Evolutionary conservation across 2,329 filamentous ascomycete genomes (phyloP), one percentile per base, ranked within the genome.

Genomic region (Ophiostoma piceae): DNA sequence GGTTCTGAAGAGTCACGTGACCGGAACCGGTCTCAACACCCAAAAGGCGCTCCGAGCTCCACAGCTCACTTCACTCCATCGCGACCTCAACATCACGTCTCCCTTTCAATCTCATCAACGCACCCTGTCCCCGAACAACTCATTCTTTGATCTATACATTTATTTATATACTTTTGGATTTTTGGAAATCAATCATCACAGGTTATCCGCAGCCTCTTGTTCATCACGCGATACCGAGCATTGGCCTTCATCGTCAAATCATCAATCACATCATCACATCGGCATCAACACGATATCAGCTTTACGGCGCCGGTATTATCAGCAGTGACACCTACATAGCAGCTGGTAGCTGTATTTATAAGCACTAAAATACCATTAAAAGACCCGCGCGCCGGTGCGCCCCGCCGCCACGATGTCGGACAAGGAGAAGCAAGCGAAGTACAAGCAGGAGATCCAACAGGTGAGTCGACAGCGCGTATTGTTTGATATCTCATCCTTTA

Each of bases 391-490:
- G n/a, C 62, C 62, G 62, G 35, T 35, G 62, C 26, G 62, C 62
- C 62, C 62, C 51, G 7, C 9, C 3, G 26, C 57, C 81, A 84
- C 77, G 70, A 94, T 92, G 90, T 85, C 88, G 74, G 91, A 95
- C 80, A 88, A 86, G 85, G 78, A 86, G 87, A 79, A 86, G 77
- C 80, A 84, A 72, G 87, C 85, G 76, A 98, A 97, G 80, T 99
- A 98, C 80, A 89, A 94, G 79, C 93, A 96, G 82, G 95, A 99
- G 85, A 99, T 99, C 82, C 95, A 97, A 81, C 94, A 96, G 90
- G 92, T 94, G 78, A 70, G 74, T 71, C n/a, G 43, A n/a, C 19
- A 47, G 7, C 6, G 19, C n/a, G 43, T 47, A 19, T 47, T 7
- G 19, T 5, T 2, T 11, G 3, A n/a, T 16, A 2, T 39, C n/a